Conservation (phyloP, 495 filamentous ascomycete genomes). For the Aspergillus ellipticus region DNA sequence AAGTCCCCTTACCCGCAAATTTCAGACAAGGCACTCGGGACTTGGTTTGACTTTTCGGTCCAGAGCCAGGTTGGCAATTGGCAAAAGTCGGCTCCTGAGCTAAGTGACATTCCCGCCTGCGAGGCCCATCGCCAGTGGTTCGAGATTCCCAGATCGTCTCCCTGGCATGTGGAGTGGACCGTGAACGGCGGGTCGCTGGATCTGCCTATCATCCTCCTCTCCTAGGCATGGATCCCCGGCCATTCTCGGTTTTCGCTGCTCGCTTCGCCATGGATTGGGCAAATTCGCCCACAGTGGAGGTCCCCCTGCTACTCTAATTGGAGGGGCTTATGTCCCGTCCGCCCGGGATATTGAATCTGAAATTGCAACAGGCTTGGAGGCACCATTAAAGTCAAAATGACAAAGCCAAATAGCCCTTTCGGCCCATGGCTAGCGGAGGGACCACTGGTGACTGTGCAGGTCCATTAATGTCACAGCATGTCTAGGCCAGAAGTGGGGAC, state of each 20-base stretch:
- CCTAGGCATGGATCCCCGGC: slow-evolving; percentile 5
- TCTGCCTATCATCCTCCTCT: slow-evolving; percentile 23
- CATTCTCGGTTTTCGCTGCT: slow-evolving; percentile 23
- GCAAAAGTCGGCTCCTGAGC: background rate
- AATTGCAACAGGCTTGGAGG: background rate
- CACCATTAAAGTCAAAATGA: slow-evolving; percentile 3
- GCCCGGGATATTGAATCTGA: background rate
- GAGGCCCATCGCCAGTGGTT: slow-evolving; percentile 1
- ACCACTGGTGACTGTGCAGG: background rate
- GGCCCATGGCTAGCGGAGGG: slow-evolving; percentile 7
- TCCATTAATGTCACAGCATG: background rate
- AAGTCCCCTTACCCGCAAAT: background rate
- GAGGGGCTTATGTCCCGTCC: slow-evolving; percentile 2
- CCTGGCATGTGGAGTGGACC: slow-evolving; percentile 26
- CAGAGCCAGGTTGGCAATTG: background rate
- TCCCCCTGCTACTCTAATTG: slow-evolving; percentile 1
- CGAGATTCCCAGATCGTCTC: slow-evolving; percentile 12
- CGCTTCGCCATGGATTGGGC: slow-evolving; percentile 15
- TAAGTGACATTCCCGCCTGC: slow-evolving; percentile 4
- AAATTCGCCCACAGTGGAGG: slow-evolving; percentile 8
- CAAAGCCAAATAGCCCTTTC: background rate
- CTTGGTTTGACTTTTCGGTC: background rate
- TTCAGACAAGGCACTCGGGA: background rate
- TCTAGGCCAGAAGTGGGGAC: background rate
- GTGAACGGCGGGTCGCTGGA: slow-evolving; percentile 26